Conservation (phyloP, 1,284 basidiomycete genomes). For the Hypsizygus ulmarius region DNA sequence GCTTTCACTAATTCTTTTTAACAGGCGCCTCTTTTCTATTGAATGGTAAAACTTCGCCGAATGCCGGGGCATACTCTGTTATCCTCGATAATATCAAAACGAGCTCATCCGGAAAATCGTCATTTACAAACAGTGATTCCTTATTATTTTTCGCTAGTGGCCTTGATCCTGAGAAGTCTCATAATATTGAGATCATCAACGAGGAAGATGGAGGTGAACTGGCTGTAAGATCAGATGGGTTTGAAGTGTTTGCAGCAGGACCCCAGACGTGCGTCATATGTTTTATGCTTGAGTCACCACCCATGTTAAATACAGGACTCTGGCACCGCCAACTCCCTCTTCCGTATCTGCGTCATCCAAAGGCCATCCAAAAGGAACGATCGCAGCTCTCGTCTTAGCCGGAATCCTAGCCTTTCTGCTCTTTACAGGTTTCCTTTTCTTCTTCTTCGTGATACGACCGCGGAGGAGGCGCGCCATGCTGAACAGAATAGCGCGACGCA, state of each 20-base stretch:
- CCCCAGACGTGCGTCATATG: slow-evolving; percentile 33
- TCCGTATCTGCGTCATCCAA: slow-evolving; percentile 16
- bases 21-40: slow-evolving; percentile 58
- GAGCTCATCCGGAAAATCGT: slow-evolving; percentile 46
- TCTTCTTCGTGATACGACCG: slow-evolving; percentile 44
- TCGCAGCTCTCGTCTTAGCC: slow-evolving; percentile 61
- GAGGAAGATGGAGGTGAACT: slow-evolving; percentile 48
- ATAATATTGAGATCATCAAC: slow-evolving; percentile 57
- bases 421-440: slow-evolving; percentile 38
- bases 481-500: slow-evolving; percentile 14
- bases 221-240: slow-evolving; percentile 34
- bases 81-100: slow-evolving; percentile 50
- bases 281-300: neutral
- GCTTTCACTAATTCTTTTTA: slow-evolving; percentile 5
- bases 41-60: slow-evolving; percentile 51
- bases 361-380: slow-evolving; percentile 46
- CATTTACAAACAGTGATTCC: slow-evolving; percentile 49
- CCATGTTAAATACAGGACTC: slow-evolving; percentile 1
- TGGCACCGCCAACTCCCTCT: slow-evolving; percentile 16
- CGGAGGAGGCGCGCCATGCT: slow-evolving; percentile 29
- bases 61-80: slow-evolving; percentile 57
- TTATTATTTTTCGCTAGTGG: slow-evolving; percentile 61
- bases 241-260: slow-evolving; percentile 29
- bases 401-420: slow-evolving; percentile 50
- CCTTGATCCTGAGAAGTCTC: slow-evolving; percentile 47